Evolutionary conservation across 495 filamentous ascomycete species (phyloP).

Genomic region (Penicillium fimorum): DNA sequence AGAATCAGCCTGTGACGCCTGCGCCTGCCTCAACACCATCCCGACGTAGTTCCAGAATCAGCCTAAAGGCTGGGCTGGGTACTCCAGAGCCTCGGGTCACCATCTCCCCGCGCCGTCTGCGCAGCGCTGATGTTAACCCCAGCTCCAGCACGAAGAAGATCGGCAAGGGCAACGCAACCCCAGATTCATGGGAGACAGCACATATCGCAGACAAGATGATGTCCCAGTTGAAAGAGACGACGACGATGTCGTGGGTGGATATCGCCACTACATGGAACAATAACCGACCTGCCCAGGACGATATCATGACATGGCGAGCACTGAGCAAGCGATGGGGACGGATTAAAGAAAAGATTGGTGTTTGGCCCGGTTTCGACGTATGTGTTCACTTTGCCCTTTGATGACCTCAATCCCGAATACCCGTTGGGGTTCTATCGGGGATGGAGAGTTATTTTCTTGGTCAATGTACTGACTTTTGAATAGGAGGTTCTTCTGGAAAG

Average conservation of each 20-base stretch:
- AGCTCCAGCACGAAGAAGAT: background rate
- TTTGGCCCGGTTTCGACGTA: constrained; percentile 6
- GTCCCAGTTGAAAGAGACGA: constrained; percentile 1
- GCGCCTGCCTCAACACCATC: background rate
- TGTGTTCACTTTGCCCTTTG: background rate
- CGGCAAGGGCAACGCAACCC: background rate
- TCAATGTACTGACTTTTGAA: background rate
- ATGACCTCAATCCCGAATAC: background rate
- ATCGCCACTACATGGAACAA: background rate
- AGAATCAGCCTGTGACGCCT: background rate
- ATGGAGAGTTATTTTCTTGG: background rate
- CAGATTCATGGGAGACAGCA: background rate
- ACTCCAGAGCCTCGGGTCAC: background rate
- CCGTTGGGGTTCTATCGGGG: background rate
- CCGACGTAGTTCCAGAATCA: background rate
- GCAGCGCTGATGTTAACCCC: background rate
- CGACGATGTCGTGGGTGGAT: background rate
- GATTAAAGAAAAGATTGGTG: background rate
- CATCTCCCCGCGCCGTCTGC: background rate
- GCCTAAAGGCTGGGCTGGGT: background rate
- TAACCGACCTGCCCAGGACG: background rate
- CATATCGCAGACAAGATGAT: background rate
- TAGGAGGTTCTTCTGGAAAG: background rate
- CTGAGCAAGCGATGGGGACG: background rate
- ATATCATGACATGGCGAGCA: background rate